Percentiles rank a stretch among this genome's conserved stretches.
Evolutionary conservation across 2,329 filamentous ascomycete species (phyloP).

Genomic region (Hirsutella minnesotensis): DNA sequence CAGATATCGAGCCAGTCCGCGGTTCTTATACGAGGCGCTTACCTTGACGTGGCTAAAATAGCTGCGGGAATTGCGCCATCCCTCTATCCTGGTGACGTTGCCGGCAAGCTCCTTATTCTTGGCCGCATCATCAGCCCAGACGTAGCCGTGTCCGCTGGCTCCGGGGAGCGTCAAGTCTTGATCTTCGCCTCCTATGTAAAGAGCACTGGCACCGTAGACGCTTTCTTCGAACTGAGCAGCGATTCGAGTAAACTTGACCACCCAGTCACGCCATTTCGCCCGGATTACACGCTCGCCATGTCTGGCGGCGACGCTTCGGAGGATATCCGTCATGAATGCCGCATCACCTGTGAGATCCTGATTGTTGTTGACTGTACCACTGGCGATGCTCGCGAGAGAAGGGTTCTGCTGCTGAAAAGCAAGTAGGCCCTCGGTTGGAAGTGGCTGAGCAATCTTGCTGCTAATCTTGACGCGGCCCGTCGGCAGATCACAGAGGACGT

Average conservation of each 20-base stretch:
- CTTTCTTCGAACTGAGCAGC: conserved; percentile 90
- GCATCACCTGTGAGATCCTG: conserved; percentile 74
- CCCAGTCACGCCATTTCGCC: conserved; percentile 87
- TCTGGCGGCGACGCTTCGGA: conserved; percentile 71
- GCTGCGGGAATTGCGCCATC: conserved; percentile 89
- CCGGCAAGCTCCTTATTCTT: conserved; percentile 81
- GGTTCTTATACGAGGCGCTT: too few relatives aligned
- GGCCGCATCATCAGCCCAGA: conserved; percentile 76
- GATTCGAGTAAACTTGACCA: conserved; percentile 86
- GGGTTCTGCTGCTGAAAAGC: conserved; percentile 80
- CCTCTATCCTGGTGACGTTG: conserved; percentile 87
- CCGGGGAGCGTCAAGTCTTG: conserved; percentile 44
- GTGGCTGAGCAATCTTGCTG: conserved; percentile 69
- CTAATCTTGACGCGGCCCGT: conserved; percentile 92
- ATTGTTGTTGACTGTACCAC: conserved; percentile 25
- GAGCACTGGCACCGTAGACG: conserved; percentile 83
- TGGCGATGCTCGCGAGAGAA: conserved; percentile 36
- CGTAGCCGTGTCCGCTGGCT: conserved; percentile 78
- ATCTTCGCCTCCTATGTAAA: conserved; percentile 75
- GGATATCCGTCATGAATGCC: conserved; percentile 78
- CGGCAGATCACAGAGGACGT: conserved; percentile 84
- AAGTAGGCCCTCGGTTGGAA: conserved; percentile 69
- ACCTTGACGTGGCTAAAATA: conserved; percentile 94
- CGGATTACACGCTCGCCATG: conserved; percentile 85
- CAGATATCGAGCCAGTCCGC: background rate